Base-by-base conservation (phyloP, 345 rosid species). In the Gossypium thurberi region DNA sequence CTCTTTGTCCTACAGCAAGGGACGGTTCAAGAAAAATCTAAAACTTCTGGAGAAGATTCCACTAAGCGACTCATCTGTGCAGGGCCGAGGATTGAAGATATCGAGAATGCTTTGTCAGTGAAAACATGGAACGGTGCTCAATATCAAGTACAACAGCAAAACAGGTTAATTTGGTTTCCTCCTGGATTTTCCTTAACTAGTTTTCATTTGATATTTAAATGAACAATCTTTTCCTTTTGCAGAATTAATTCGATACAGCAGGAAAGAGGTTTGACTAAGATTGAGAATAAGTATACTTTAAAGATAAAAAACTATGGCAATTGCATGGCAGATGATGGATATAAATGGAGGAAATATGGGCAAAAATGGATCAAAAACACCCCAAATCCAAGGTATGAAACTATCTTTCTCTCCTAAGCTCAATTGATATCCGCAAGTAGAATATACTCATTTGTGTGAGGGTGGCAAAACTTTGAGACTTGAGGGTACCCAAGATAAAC, bases 331-430 rank as follows among this genome's bases (percentile, higher is more conserved):
- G 91, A 90, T 78, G 98, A 93, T 79, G 97, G 96, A 23, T 93
- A 91, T 69, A 91, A 88, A 79, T 93, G 98, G 98, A 86, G 98
- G 78, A 94, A 94, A 67, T 94, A 94, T 69, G 98, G 98, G 11
- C 98, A 91, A 46, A 94, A 94, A 81, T 82, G 88, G 56, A 94
- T 94, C 69, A 94, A 94, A 82, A 87, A 87, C 75, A 94, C 85
- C 80, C 91, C 93, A 33, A 85, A 86, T 79, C 98, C 97, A 21
- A 86, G 97, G 61, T 57, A 21, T 1, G 97, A 89, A 81, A 20
- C 10, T 61, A 42, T 47, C 14, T 47, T 46, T 46, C 50, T 33
- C 40, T 33, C 5, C 40, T 5, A 33, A 33, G 7, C 40, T 33
- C 1, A 33, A 5, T 33, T 5, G 40, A 1, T 33, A 33, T 33